phyloP scores from a whole-genome alignment of 306 rosid genomes.

The Quercus agrifolia region DNA sequence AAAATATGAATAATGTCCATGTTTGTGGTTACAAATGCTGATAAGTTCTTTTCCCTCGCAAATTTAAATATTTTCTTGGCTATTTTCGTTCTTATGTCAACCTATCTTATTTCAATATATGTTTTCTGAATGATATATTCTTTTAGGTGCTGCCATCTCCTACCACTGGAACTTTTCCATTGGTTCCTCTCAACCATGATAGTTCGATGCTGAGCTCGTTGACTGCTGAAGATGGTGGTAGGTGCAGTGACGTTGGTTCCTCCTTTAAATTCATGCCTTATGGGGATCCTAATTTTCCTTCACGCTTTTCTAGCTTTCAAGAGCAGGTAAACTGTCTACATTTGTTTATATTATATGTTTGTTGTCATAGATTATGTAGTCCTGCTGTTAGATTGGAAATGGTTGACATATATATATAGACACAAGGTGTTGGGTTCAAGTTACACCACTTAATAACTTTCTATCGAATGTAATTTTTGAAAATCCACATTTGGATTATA shows the following conservation, averaged over 20 bases:
- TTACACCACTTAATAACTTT: too few relatives aligned
- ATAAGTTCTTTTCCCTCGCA: not conserved
- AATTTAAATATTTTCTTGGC: not conserved
- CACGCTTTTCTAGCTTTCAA: conserved; percentile 23
- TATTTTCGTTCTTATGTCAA: not conserved
- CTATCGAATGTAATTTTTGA: too few relatives aligned
- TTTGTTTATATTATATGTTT: not conserved
- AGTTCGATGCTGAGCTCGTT: conserved; percentile 22
- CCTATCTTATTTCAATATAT: not conserved
- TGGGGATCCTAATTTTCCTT: conserved; percentile 21
- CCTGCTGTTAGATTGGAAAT: too few relatives aligned
- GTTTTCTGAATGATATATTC: not conserved
- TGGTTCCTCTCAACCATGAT: conserved; percentile 29
- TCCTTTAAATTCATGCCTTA: conserved; percentile 27
- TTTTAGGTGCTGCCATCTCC: conserved; percentile 76
- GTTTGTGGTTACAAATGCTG: not conserved
- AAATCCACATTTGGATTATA: too few relatives aligned
- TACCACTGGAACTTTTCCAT: conserved; percentile 66
- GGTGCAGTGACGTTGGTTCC: conserved; percentile 20
- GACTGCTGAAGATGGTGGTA: conserved; percentile 26
- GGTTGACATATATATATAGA: too few relatives aligned
- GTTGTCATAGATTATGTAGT: too few relatives aligned
- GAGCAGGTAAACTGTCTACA: conserved; percentile 41
- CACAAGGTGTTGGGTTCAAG: too few relatives aligned
- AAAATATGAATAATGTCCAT: not conserved